phyloP scores from a whole-genome alignment of 2,329 filamentous ascomycete genomes.

The Talaromyces pinophilus region DNA sequence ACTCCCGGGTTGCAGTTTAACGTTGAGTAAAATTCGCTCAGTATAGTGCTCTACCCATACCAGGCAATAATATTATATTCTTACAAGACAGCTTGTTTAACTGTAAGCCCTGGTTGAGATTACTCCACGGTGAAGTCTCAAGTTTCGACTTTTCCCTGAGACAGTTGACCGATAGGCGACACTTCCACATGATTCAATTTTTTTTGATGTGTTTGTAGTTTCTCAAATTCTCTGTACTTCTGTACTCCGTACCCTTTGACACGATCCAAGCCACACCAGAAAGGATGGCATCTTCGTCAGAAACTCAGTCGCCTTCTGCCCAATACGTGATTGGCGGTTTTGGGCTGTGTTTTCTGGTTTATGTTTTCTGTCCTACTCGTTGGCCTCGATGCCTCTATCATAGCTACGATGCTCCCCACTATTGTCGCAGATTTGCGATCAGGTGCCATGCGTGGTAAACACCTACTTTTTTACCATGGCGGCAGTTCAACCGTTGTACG shows the following conservation, averaged over 20 bases:
- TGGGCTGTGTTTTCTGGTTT: neutral
- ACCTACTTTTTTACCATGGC: neutral
- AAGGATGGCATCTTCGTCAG: neutral
- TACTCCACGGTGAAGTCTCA: neutral
- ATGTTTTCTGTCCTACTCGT: neutral
- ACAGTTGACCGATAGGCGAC: neutral
- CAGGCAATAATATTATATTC: too few species aligned
- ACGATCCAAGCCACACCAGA: neutral
- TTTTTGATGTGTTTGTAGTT: neutral
- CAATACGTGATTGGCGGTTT: neutral
- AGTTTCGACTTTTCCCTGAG: neutral
- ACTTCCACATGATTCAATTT: neutral
- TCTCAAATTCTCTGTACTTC: neutral
- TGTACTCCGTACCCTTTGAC: neutral
- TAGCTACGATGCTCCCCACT: neutral
- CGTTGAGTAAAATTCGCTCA: too few species aligned
- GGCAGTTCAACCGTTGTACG: neutral
- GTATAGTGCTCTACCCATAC: too few species aligned
- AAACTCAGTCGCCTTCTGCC: neutral
- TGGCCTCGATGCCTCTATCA: neutral
- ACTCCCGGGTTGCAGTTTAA: too few species aligned
- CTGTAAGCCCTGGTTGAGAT: too few species aligned
- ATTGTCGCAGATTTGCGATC: neutral
- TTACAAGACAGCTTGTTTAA: too few species aligned
- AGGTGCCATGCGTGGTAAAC: neutral